Evolutionary conservation across 495 filamentous ascomycete genomes (phyloP).

Genomic region (Extremus antarcticus): DNA sequence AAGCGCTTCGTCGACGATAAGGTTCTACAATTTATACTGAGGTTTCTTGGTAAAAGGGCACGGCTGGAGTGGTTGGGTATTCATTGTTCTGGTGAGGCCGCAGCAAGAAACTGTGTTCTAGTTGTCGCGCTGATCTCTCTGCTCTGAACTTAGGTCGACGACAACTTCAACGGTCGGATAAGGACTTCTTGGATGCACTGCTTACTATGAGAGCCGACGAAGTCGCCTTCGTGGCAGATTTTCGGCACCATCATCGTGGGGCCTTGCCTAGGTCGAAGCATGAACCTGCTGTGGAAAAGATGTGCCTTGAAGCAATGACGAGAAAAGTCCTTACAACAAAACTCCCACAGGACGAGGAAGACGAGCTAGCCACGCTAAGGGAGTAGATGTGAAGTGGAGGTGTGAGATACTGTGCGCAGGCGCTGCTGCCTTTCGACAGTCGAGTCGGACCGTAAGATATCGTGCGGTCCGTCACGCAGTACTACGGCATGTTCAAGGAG

Average conservation of each 20-base stretch:
- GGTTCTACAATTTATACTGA: conserved; percentile 24
- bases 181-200: conserved; percentile 23
- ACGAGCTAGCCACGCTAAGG: no score
- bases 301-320: conserved; percentile 20
- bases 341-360: no score
- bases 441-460: no score
- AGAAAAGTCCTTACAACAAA: no score
- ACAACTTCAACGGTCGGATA: conserved; percentile 13
- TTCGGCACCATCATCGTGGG: not conserved
- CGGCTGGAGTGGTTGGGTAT: conserved; percentile 22
- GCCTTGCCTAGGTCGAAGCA: conserved; percentile 12
- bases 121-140: no score
- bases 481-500: no score
- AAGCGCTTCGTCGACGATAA: conserved; percentile 29
- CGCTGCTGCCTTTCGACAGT: no score
- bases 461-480: no score
- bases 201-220: conserved; percentile 24
- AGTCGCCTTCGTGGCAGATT: conserved; percentile 4
- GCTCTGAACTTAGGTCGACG: conserved; percentile 19
- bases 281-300: conserved; percentile 1
- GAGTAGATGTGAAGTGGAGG: no score
- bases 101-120: no score
- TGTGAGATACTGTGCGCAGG: no score
- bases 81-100: conserved; percentile 18
- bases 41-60: conserved; percentile 12